phyloP scores from a whole-genome alignment of 768 basidiomycete species.

The Lentinula boryana region DNA sequence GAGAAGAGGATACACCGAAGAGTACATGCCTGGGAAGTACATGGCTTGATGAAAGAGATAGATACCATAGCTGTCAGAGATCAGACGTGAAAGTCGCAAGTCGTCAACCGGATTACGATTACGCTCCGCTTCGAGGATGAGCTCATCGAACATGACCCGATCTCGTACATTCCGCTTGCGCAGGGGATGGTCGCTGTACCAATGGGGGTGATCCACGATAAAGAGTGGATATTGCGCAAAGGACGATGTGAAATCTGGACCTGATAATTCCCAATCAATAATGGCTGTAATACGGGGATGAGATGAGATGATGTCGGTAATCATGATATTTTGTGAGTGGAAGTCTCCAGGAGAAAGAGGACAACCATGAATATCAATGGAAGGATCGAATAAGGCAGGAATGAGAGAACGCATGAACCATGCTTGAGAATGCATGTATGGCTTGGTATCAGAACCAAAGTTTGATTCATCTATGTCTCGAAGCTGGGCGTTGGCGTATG shows the following conservation, averaged over 20 bases:
- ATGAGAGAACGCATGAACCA: constrained; percentile 9
- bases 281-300: constrained; percentile 9
- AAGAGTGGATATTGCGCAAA: constrained; percentile 8
- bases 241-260: constrained; percentile 4
- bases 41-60: constrained; percentile 7
- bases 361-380: constrained; percentile 9
- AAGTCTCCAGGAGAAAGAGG: constrained; percentile 15
- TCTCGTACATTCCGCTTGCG: constrained; percentile 7
- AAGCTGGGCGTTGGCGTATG: constrained; percentile 2
- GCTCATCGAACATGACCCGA: constrained; percentile 5
- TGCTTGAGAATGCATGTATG: constrained; percentile 5
- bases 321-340: constrained; percentile 17
- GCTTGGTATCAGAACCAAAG: constrained; percentile 6
- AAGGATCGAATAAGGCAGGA: constrained; percentile 9
- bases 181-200: constrained; percentile 4
- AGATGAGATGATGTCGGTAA: constrained; percentile 5
- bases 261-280: constrained; percentile 17
- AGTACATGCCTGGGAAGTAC: constrained; percentile 1
- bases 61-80: background rate
- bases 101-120: background rate
- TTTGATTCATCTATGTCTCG: constrained; percentile 5
- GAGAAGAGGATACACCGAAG: constrained; percentile 3
- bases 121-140: constrained; percentile 4
- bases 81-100: background rate
- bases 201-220: constrained; percentile 7